Evolutionary conservation across 305 asterid species (phyloP), one percentile per base, ranked within the genome.

Genomic region (Fraxinus paxiana): DNA sequence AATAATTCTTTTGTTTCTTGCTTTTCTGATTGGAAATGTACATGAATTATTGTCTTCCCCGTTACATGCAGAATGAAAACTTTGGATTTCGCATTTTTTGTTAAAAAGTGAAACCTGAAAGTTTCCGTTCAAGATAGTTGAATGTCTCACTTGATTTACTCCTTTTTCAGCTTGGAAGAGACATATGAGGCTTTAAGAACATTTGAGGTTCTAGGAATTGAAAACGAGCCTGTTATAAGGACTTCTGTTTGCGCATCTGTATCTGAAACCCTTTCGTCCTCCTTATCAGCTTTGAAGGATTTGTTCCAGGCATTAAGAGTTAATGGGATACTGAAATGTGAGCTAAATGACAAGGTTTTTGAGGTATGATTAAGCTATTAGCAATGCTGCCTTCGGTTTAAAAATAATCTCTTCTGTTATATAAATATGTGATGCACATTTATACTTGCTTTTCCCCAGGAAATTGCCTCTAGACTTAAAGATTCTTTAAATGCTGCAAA

Each of bases 191-290:
- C 96, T 61, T 86, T 94, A 81, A 88, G 91, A 83, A 87, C 97
- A 24, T 92, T 90, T 72, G 89, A 91, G 88, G 92, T 94, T 89
- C 93, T 95, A 85, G 96, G 95, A 78, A 88, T 91, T 87, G 95
- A 89, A 38, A 84, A 88, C 79, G 84, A 82, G 84, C 73, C 89
- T 54, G 92, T 87, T 69, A 78, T 88, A 75, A 89, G 78, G 85
- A 78, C 83, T 61, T 89, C 96, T 30, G 84, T 87, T 38, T 94
- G 99, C 85, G 83, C 86, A 37, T 88, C 91, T 77, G 97, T 91
- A 79, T 91, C 61, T 82, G 89, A 87, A 67, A 82, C 90, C 82
- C 82, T 93, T 10, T 18, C 30, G 82, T 90, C 97, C 37, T 67
- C 96, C 41, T 81, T 94, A 81, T 87, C 92, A 48, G 84, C 87